Percentiles rank a stretch among this genome's conserved stretches.
Evolutionary conservation across 2,329 filamentous ascomycete species (phyloP).

Genomic region (Helotiales sp.): DNA sequence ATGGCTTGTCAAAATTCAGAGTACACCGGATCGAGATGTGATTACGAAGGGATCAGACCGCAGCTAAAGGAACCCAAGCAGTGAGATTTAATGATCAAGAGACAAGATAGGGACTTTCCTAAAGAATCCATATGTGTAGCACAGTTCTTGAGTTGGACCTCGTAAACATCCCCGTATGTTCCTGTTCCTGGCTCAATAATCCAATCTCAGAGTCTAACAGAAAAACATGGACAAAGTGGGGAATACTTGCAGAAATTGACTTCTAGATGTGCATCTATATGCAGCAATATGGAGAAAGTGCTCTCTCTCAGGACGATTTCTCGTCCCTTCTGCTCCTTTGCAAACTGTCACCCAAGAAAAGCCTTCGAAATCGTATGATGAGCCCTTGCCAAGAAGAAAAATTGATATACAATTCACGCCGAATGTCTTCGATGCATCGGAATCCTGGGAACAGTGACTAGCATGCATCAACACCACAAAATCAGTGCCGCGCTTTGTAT

Average conservation of each 20-base stretch:
- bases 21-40: background rate
- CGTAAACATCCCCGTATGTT: background rate
- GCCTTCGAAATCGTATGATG: background rate
- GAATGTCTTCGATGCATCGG: too few relatives aligned
- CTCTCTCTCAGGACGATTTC: background rate
- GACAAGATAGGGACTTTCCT: background rate
- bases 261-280: background rate
- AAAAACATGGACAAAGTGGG: background rate
- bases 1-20: background rate
- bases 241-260: background rate
- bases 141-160: background rate
- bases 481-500: too few relatives aligned
- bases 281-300: background rate
- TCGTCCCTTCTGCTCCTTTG: background rate
- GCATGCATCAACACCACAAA: too few relatives aligned
- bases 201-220: background rate
- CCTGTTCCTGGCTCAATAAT: background rate
- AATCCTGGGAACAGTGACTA: too few relatives aligned
- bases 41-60: background rate
- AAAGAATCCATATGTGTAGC: background rate
- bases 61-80: background rate
- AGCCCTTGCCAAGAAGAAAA: background rate
- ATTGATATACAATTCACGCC: background rate
- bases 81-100: background rate
- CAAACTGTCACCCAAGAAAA: background rate